phyloP scores from a whole-genome alignment of 257 asterid genomes.

The Nyctanthes arbortristis region DNA sequence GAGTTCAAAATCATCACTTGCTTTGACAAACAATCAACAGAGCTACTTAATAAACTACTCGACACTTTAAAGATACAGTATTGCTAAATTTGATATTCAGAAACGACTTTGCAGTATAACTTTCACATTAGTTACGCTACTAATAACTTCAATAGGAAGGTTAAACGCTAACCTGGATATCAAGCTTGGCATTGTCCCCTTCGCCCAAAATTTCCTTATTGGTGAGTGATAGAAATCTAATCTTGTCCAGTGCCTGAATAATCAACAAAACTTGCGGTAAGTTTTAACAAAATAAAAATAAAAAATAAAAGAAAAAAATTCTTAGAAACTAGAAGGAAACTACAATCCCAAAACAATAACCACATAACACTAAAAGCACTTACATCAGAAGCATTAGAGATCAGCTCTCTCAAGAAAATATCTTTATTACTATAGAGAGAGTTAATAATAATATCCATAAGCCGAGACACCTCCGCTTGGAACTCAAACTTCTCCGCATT shows the following conservation, averaged over 20 bases:
- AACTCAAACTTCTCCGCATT: slow-evolving; percentile 88
- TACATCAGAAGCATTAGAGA: slow-evolving; percentile 98
- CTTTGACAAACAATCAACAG: neutral
- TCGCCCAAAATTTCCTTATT: too few relatives aligned
- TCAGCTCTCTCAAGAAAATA: slow-evolving; percentile 91
- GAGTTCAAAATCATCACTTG: neutral
- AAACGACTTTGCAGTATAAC: neutral
- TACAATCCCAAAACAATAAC: neutral
- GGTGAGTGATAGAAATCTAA: slow-evolving; percentile 82
- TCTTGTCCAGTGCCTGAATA: slow-evolving; percentile 87
- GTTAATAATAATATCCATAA: slow-evolving; percentile 93
- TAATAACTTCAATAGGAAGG: too few relatives aligned
- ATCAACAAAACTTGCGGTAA: neutral
- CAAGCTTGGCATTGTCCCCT: slow-evolving; percentile 76
- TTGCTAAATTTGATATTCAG: neutral
- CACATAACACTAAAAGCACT: slow-evolving; percentile 25
- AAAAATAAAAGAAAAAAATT: too few relatives aligned
- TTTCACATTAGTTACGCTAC: too few relatives aligned
- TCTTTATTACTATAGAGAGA: slow-evolving; percentile 95
- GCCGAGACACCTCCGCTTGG: slow-evolving; percentile 97
- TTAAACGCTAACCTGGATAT: slow-evolving; percentile 89
- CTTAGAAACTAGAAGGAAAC: too few relatives aligned
- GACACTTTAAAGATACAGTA: neutral
- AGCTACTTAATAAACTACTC: neutral
- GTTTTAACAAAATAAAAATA: too few relatives aligned